Base-by-base conservation (phyloP, 441 rosid species). In the Syzygium malaccense region DNA sequence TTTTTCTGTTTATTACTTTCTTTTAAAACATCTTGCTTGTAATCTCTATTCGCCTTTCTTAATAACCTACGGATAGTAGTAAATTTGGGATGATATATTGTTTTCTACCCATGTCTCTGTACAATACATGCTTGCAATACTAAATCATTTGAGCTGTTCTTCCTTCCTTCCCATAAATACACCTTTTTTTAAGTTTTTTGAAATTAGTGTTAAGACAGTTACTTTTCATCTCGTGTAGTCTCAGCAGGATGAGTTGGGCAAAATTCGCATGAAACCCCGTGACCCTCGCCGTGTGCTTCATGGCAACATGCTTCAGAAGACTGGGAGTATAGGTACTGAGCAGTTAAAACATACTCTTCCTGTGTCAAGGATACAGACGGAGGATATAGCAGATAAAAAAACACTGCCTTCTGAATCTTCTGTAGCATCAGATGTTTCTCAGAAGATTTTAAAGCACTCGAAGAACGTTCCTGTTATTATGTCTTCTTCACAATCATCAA, bases 251-350 rank as follows among this genome's bases (percentile, higher is more conserved):
- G 97, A 97, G 75, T 54, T 92, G 56, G 96, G 92, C 87, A 96
- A 93, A 92, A 93, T 95, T 87, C 94, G 98, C 86, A 96, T 98
- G 99, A 98, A 98, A 93, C 96, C 98, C 79, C 97, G 99, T 86
- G 99, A 98, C 89, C 99, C 99, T 91, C 98, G 99, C 48, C 99
- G 99, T 83, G 88, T 94, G 83, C 95, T 96, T 55, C 98, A 96
- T 89, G 95, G 93, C 57, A 92, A 91, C 89, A 45, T 91, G 54
- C 93, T 94, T 91, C 97, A 93, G 89, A 96, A 93, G 92, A 87
- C 91, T 51, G 95, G 92, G 86, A 93, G 93, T 92, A 45, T 84
- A 71, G 93, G 90, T 86, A 86, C 93, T 86, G 99, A 95, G 66
- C 95, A 92, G 90, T 79, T 91, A n/a, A 95, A 94, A 92, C 93